phyloP scores from a whole-genome alignment of 768 basidiomycete genomes.

The Macrolepiota fuliginosa region DNA sequence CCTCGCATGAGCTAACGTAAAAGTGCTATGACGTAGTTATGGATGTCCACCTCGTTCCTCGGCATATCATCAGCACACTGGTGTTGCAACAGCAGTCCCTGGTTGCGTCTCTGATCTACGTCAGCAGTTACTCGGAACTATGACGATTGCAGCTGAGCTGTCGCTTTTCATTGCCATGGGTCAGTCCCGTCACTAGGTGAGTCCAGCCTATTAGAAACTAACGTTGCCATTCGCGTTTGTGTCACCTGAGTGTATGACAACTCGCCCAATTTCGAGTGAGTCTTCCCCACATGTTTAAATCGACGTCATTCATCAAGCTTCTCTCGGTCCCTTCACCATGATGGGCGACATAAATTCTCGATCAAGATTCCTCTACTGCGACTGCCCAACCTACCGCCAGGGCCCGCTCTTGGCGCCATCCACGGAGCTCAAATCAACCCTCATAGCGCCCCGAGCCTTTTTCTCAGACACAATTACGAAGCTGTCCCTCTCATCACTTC shows the following conservation, averaged over 20 bases:
- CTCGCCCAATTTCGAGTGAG: background rate
- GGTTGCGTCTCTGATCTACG: background rate
- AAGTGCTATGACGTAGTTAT: conserved; percentile 1
- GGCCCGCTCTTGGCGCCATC: background rate
- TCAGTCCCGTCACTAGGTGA: background rate
- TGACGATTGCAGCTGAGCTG: background rate
- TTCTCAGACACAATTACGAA: background rate
- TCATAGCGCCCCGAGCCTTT: background rate
- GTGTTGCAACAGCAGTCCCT: background rate
- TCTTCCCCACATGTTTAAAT: background rate
- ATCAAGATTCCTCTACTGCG: background rate
- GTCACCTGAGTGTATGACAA: background rate
- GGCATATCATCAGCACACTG: background rate
- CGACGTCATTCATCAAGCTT: background rate
- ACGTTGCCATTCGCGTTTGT: background rate
- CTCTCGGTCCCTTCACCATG: background rate
- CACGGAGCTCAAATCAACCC: background rate
- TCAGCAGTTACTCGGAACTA: conserved; percentile 5
- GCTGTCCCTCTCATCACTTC: background rate
- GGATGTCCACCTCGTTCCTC: background rate
- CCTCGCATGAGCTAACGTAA: background rate
- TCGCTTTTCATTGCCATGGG: background rate
- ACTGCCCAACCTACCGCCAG: background rate
- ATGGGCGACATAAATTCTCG: background rate
- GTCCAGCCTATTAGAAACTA: background rate